Conservation (phyloP, 2,329 filamentous ascomycete species). For the Ascomycota sp. region DNA sequence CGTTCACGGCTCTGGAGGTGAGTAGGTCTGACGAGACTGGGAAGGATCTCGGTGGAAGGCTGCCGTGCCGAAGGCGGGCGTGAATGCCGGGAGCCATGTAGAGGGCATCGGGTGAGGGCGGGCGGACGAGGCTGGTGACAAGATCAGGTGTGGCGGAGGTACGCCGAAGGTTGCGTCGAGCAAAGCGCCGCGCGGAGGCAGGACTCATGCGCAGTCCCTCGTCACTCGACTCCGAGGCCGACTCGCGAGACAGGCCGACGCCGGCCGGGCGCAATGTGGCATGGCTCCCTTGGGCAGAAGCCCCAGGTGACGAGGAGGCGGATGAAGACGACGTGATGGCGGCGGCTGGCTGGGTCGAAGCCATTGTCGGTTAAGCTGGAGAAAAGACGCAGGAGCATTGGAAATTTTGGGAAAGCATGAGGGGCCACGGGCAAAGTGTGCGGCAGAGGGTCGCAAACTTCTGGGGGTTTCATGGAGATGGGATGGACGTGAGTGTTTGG, state of each 20-base stretch:
- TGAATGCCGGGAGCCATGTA: slow-evolving; percentile 10
- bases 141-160: slow-evolving; percentile 18
- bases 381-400: no score
- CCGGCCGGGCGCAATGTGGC: not conserved
- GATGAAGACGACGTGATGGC: no score
- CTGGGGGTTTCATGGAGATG: no score
- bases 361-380: no score
- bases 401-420: no score
- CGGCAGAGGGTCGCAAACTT: no score
- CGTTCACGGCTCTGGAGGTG: slow-evolving; percentile 6
- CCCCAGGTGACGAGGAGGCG: not conserved
- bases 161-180: slow-evolving; percentile 14
- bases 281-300: not conserved
- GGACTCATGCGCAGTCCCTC: slow-evolving; percentile 15
- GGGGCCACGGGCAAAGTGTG: no score
- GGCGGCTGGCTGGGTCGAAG: no score
- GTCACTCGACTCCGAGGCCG: slow-evolving; percentile 15
- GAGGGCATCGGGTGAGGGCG: slow-evolving; percentile 15
- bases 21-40: slow-evolving; percentile 2
- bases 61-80: slow-evolving; percentile 6
- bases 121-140: slow-evolving; percentile 18
- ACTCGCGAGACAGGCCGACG: slow-evolving; percentile 3
- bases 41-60: slow-evolving; percentile 2
- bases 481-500: no score
- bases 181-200: slow-evolving; percentile 15